phyloP scores from a whole-genome alignment of 2,329 filamentous ascomycete species.

The Epichloe sibirici region DNA sequence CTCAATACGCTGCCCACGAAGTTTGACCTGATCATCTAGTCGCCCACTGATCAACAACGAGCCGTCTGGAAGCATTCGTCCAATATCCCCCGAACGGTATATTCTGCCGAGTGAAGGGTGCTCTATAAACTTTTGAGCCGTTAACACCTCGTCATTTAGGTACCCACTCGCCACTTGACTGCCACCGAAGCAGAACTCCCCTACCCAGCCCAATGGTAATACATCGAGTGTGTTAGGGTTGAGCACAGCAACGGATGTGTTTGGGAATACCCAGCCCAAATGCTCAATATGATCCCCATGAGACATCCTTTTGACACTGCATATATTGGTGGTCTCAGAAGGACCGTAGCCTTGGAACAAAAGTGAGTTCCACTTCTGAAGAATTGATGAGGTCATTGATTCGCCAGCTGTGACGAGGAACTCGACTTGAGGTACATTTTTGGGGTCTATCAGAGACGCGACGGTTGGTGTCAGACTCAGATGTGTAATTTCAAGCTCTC shows the following conservation, averaged over 20 bases:
- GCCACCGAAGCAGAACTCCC: constrained; percentile 85
- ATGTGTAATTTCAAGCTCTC: constrained; percentile 56
- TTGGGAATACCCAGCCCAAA: constrained; percentile 61
- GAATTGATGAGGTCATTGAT: constrained; percentile 60
- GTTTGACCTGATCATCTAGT: constrained; percentile 68
- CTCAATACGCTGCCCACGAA: constrained; percentile 71
- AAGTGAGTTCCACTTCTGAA: constrained; percentile 53
- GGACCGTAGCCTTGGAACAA: constrained; percentile 77
- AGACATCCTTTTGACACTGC: constrained; percentile 56
- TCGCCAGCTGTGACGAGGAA: constrained; percentile 78
- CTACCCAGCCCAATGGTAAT: constrained; percentile 59
- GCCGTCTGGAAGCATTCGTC: constrained; percentile 65
- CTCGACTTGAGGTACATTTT: constrained; percentile 55
- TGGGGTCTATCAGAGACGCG: constrained; percentile 58
- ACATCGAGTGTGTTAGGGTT: constrained; percentile 30
- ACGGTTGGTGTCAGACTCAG: constrained; percentile 79
- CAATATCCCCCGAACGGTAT: constrained; percentile 75
- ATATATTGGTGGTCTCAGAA: constrained; percentile 81
- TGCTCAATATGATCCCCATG: constrained; percentile 52
- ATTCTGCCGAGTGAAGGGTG: constrained; percentile 59
- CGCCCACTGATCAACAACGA: constrained; percentile 62
- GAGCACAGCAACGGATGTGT: constrained; percentile 63
- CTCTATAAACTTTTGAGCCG: constrained; percentile 52
- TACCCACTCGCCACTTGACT: constrained; percentile 70
- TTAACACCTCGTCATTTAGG: constrained; percentile 51